These are phyloP conservation scores for Licmophora abbreviata DNA, from an alignment of 108 stramenopile genomes.

Conservation along the genomic window DNA sequence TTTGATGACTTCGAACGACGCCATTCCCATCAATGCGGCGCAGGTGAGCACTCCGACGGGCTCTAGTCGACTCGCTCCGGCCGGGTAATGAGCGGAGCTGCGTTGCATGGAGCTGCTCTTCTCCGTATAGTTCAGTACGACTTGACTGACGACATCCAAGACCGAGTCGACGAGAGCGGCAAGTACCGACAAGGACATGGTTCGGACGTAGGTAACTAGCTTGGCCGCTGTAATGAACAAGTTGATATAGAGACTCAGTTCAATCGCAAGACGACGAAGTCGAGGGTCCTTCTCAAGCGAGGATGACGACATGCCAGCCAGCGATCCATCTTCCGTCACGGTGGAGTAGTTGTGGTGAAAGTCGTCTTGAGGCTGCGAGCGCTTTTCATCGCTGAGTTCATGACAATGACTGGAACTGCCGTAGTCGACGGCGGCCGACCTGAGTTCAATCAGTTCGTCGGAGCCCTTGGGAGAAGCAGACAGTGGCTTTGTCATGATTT, in stretches of 20 bases:
- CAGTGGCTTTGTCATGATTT: too few species aligned
- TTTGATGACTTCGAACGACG: constrained; percentile 82
- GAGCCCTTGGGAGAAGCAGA: too few species aligned
- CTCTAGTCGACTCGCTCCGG: constrained; percentile 85
- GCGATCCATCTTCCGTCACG: too few species aligned
- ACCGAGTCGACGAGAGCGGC: constrained; percentile 85
- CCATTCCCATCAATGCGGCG: constrained; percentile 92
- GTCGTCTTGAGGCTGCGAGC: too few species aligned
- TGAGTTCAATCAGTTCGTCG: too few species aligned
- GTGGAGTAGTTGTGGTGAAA: too few species aligned
- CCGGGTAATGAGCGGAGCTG: constrained; percentile 80
- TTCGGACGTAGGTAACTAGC: constrained; percentile 63
- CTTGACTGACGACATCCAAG: constrained; percentile 85
- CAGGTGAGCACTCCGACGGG: constrained; percentile 89
- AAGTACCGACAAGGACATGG: constrained; percentile 75
- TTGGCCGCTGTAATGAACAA: constrained; percentile 75
- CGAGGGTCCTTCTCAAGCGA: too few species aligned
- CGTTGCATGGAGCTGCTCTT: constrained; percentile 58
- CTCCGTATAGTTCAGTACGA: constrained; percentile 80
- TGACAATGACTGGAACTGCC: too few species aligned
- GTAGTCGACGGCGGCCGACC: too few species aligned
- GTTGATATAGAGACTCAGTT: constrained; percentile 74
- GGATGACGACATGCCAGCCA: too few species aligned
- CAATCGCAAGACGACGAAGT: constrained; percentile 60
- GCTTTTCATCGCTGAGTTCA: too few species aligned